Evolutionary conservation across 805 yeast genomes (phyloP).

Genomic region (Saccharomyces eubayanus): DNA sequence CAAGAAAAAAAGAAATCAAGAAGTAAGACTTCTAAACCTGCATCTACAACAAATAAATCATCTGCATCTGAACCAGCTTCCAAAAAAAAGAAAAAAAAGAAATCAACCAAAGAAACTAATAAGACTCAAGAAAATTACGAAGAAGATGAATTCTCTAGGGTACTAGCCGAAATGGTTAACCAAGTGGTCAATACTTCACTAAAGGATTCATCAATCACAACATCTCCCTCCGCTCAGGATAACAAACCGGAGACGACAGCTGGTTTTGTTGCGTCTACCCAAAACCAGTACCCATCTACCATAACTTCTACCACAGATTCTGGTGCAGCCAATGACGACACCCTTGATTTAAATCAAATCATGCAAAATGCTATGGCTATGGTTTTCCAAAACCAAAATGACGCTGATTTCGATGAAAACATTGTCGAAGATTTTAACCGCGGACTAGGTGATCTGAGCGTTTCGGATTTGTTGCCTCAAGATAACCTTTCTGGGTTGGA

Average conservation of each 20-base stretch:
- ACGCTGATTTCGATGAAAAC: constrained; percentile 13
- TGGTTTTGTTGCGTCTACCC: not conserved
- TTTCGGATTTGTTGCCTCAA: constrained; percentile 10
- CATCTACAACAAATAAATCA: not conserved
- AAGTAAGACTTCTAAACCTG: not conserved
- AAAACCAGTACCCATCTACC: not conserved
- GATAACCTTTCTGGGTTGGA: constrained; percentile 15
- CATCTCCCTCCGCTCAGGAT: constrained; percentile 4
- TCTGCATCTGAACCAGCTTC: not conserved
- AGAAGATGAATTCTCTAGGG: constrained; percentile 40
- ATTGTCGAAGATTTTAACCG: constrained; percentile 25
- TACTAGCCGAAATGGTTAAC: constrained; percentile 48
- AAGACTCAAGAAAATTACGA: constrained; percentile 5
- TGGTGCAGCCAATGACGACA: constrained; percentile 30
- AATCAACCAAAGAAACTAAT: constrained; percentile 6
- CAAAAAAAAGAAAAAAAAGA: constrained; percentile 21
- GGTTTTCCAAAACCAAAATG: constrained; percentile 51
- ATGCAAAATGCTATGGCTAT: constrained; percentile 68
- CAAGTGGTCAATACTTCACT: constrained; percentile 41
- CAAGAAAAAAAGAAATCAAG: constrained; percentile 3
- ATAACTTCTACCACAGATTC: constrained; percentile 2
- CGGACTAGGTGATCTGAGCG: constrained; percentile 19
- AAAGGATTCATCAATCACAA: constrained; percentile 3
- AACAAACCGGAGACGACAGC: not conserved
- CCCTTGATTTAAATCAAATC: constrained; percentile 61